Base-by-base conservation (phyloP, 1,284 basidiomycete genomes). In the Microbotryomycetes sp. region DNA sequence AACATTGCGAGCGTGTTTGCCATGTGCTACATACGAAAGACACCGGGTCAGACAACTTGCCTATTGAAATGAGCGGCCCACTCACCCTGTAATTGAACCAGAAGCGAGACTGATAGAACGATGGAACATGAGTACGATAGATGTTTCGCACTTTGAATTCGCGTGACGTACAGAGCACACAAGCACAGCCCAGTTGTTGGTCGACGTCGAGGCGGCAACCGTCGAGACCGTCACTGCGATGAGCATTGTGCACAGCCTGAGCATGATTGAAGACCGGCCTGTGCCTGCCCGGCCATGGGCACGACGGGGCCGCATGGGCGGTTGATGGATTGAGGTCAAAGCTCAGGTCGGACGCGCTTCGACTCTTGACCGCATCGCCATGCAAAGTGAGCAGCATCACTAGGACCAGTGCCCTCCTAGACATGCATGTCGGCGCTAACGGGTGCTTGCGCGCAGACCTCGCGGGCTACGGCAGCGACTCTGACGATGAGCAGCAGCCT, bases 171-270 rank as follows among this genome's bases (percentile, higher is more conserved):
- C 94, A 0, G 96, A 82, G 72, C 89, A 93, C 1, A 97, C 92
- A 26, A 98, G 80, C 1, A 99, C 93, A 0, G 94, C 94, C 94
- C 94, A 98, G 75, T 98, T 98, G 74, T 97, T 98, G 2, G 94
- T 93, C 6, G 50, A n/a, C 2, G 50, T 29, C 5, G 50, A 41
- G 35, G 11, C 35, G 18, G 9, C 35, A 41, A 41, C 35, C 35
- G 35, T 11, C 35, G 35, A 11, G 35, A 41, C 35, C 18, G 35
- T 18, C 9, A 18, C 35, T 11, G 35, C 35, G 35, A 41, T 41
- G 11, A 41, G 35, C 9, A 41, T 41, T 18, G 9, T 41, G 11
- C 9, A 41, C 35, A 41, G 35, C 18, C 35, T 9, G n/a, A n/a
- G n/a, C n/a, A n/a, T n/a, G n/a, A n/a, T n/a, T n/a, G n/a, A n/a